These are phyloP conservation scores for Phylloporus sp. DNA, from an alignment of 768 basidiomycete genomes.

Conservation along the genomic window DNA sequence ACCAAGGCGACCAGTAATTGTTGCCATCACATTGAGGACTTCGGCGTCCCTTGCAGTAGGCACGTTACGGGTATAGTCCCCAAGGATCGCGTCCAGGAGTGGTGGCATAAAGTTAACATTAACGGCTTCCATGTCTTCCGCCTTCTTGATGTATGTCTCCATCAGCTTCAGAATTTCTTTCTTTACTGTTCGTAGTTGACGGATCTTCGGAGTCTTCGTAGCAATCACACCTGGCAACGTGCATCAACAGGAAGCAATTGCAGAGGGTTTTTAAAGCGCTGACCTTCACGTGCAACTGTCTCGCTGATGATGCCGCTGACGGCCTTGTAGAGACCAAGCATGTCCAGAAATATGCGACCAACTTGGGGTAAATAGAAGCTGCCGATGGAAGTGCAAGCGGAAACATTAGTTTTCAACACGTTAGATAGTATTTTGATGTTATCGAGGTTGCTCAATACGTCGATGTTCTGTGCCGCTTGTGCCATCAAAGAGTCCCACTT, in stretches of 20 bases:
- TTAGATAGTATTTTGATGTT: constrained; percentile 97
- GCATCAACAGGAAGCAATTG: constrained; percentile 3
- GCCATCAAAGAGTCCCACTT: constrained; percentile 98
- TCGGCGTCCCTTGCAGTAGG: constrained; percentile 93
- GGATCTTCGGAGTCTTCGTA: constrained; percentile 94
- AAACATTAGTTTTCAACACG: constrained; percentile 97
- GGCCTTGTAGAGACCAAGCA: constrained; percentile 96
- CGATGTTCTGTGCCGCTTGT: constrained; percentile 88
- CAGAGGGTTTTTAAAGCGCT: constrained; percentile 17
- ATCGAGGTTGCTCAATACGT: constrained; percentile 83
- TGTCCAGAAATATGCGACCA: constrained; percentile 92
- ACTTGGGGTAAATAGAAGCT: constrained; percentile 97
- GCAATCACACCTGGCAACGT: constrained; percentile 66
- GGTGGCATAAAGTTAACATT: constrained; percentile 92
- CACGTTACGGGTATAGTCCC: constrained; percentile 93
- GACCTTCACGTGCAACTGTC: constrained; percentile 81
- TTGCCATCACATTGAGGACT: constrained; percentile 95
- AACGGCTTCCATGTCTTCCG: constrained; percentile 92
- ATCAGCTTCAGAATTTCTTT: constrained; percentile 97
- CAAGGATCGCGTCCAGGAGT: constrained; percentile 93
- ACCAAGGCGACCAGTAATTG: constrained; percentile 82
- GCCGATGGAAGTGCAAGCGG: constrained; percentile 95
- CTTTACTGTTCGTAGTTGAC: constrained; percentile 92
- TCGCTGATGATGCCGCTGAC: constrained; percentile 96
- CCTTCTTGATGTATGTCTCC: constrained; percentile 96